Percentiles rank a stretch among this genome's conserved stretches.
These are phyloP conservation scores for Diversispora epigaea DNA, from an alignment of 192 early-diverging fungal species.

Conservation along the genomic window DNA sequence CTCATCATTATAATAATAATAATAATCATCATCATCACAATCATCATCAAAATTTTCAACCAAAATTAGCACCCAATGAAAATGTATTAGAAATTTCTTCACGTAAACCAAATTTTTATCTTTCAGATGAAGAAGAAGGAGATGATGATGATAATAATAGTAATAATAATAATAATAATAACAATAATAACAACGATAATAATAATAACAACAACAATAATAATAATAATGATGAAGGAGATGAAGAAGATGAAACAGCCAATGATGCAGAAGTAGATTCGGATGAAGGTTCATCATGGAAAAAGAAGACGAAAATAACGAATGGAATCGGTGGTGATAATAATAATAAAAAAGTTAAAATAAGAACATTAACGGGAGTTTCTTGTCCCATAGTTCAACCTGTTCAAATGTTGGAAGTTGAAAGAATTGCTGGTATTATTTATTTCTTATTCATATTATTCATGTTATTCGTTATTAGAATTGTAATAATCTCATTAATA, in stretches of 20 bases:
- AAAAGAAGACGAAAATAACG: slow-evolving; percentile 28
- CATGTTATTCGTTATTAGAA: neutral
- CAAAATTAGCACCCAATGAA: slow-evolving; percentile 57
- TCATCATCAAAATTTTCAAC: slow-evolving; percentile 15
- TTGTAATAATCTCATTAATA: neutral
- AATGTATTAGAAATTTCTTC: slow-evolving; percentile 65
- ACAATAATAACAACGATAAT: too few species aligned
- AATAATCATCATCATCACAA: neutral
- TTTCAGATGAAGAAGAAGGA: slow-evolving; percentile 18
- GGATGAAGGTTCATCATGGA: slow-evolving; percentile 29
- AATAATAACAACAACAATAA: too few species aligned
- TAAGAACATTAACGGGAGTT: slow-evolving; percentile 54
- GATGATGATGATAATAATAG: too few species aligned
- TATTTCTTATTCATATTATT: neutral
- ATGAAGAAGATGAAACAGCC: slow-evolving; percentile 27
- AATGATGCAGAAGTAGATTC: slow-evolving; percentile 39
- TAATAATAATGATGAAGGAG: too few species aligned
- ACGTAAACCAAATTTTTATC: slow-evolving; percentile 30
- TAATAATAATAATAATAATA: too few species aligned
- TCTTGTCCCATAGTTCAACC: slow-evolving; percentile 60
- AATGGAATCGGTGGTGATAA: slow-evolving; percentile 20
- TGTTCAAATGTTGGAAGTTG: slow-evolving; percentile 67
- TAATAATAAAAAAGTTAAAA: slow-evolving; percentile 35
- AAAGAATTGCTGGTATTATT: slow-evolving; percentile 47
- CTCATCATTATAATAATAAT: too few species aligned